A percentile compares a stretch with the other conserved stretches of the same genome.
Evolutionary conservation across 148 eudicot species (phyloP).

Genomic region (Vaccinium myrtillus): DNA sequence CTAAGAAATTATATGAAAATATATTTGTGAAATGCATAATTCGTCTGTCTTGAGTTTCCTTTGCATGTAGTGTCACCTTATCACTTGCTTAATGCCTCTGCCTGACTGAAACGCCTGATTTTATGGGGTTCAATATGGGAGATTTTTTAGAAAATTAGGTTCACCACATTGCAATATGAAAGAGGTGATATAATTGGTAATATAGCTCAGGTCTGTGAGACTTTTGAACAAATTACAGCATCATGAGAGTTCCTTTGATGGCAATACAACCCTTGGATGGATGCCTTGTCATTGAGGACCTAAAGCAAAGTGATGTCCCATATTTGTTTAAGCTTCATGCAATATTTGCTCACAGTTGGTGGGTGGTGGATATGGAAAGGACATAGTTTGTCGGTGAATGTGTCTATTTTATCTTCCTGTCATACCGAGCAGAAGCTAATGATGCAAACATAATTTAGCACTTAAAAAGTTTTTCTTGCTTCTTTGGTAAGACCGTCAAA

Average conservation of each 20-base stretch:
- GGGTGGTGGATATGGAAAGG: background rate
- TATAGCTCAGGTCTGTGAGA: background rate
- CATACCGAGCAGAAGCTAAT: background rate
- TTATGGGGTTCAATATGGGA: background rate
- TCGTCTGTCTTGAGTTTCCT: background rate
- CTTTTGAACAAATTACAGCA: background rate
- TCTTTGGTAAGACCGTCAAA: background rate
- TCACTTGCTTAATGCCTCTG: background rate
- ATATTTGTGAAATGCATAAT: background rate
- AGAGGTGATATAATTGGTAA: background rate
- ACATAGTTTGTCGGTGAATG: background rate
- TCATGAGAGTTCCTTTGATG: background rate
- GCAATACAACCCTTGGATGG: background rate
- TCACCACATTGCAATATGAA: background rate
- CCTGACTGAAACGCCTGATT: background rate
- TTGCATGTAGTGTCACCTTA: background rate
- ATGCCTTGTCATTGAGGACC: background rate
- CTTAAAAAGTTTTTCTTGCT: background rate
- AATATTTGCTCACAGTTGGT: background rate
- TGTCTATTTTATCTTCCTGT: background rate
- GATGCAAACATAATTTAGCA: background rate
- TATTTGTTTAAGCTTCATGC: background rate
- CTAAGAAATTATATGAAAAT: background rate
- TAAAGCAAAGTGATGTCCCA: background rate
- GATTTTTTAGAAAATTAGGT: slow-evolving; percentile 1